A percentile compares a stretch with the other conserved stretches of the same genome.
Evolutionary conservation across 495 filamentous ascomycete species (phyloP).

Genomic region (Penicillium manginii): DNA sequence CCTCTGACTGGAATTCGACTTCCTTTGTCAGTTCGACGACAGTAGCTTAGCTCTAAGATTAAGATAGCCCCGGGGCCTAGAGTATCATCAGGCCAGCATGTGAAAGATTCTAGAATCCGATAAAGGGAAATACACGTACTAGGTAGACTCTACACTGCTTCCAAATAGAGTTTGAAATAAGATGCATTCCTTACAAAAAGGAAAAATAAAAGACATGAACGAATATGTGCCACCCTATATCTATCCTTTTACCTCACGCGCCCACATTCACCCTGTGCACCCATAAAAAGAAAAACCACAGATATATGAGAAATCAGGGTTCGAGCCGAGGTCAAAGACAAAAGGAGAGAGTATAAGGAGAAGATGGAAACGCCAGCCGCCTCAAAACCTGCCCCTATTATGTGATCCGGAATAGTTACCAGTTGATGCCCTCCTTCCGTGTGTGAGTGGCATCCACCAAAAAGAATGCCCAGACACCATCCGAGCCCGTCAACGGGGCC

Average conservation of each 20-base stretch:
- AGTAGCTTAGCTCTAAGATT: neutral
- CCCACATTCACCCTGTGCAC: slow-evolving; percentile 10
- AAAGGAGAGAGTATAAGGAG: neutral
- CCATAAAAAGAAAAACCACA: neutral
- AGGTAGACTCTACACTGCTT: neutral
- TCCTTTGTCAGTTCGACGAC: slow-evolving; percentile 6
- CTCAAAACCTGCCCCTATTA: neutral
- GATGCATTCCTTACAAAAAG: neutral
- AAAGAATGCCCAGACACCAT: neutral
- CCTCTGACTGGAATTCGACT: slow-evolving; percentile 25
- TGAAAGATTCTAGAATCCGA: no score
- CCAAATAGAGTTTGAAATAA: neutral
- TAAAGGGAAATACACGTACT: no score
- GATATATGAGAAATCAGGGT: neutral
- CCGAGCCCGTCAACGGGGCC: neutral
- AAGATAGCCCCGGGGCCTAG: no score
- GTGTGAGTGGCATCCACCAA: neutral
- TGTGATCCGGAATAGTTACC: slow-evolving; percentile 5
- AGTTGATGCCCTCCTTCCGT: no score
- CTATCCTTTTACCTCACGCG: slow-evolving; percentile 19
- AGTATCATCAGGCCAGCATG: no score
- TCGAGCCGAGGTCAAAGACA: neutral
- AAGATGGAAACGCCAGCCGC: neutral
- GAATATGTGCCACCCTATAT: slow-evolving; percentile 13
- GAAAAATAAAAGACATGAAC: neutral